Evolutionary conservation across 2,329 filamentous ascomycete genomes (phyloP).

Genomic region (Venturia pyrina): DNA sequence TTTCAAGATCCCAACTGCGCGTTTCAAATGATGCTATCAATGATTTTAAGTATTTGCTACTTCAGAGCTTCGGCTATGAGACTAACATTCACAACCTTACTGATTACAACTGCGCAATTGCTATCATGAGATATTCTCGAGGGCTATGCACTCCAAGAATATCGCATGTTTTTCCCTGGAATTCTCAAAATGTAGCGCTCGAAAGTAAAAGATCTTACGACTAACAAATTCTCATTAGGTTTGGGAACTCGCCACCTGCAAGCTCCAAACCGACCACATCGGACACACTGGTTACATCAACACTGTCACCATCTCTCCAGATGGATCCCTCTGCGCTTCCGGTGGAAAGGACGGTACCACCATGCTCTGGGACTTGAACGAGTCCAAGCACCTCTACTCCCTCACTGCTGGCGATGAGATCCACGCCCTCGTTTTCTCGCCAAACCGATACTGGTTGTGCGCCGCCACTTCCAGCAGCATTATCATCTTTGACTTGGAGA

Average conservation of each 20-base stretch:
- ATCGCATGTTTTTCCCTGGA: background rate
- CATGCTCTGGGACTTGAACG: constrained; percentile 99
- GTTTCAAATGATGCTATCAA: constrained; percentile 81
- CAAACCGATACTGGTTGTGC: constrained; percentile 99
- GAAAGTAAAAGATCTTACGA: background rate
- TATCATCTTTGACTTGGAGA: constrained; percentile 99
- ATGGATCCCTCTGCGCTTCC: constrained; percentile 96
- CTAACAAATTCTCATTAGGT: constrained; percentile 50
- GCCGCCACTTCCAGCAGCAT: constrained; percentile 94
- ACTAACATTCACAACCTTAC: constrained; percentile 82
- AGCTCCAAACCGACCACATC: constrained; percentile 99
- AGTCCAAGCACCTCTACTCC: constrained; percentile 99
- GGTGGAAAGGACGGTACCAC: constrained; percentile 99
- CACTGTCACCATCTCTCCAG: constrained; percentile 99
- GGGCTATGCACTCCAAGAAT: background rate
- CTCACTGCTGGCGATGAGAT: constrained; percentile 99
- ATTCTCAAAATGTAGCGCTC: background rate
- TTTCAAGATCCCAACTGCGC: constrained; percentile 1
- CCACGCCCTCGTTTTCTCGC: constrained; percentile 99
- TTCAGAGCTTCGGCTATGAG: constrained; percentile 99
- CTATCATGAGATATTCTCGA: constrained; percentile 5
- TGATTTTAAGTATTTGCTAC: constrained; percentile 96
- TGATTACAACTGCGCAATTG: constrained; percentile 45
- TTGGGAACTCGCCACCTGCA: constrained; percentile 99
- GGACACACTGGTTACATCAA: constrained; percentile 99